Evolutionary conservation across 1,284 basidiomycete species (phyloP).

Genomic region (Trichosporon coremiiforme): DNA sequence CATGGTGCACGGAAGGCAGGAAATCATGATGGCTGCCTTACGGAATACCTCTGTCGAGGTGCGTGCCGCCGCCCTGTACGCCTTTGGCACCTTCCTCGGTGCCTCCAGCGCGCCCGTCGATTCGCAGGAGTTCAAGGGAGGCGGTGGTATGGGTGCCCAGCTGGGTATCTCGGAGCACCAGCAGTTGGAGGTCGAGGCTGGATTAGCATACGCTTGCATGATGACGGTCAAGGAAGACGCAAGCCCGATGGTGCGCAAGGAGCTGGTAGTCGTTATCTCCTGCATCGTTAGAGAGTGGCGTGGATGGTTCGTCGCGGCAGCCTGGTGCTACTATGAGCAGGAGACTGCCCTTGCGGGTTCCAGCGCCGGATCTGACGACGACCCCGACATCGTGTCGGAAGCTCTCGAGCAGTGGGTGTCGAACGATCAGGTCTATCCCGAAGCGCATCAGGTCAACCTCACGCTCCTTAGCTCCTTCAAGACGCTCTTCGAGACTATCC

Average conservation of each 20-base stretch:
- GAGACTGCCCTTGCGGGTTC: conserved; percentile 59
- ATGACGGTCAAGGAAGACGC: conserved; percentile 86
- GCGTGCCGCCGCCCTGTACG: conserved; percentile 84
- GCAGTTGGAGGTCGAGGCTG: conserved; percentile 64
- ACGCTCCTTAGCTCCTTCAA: conserved; percentile 86
- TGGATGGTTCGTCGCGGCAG: conserved; percentile 92
- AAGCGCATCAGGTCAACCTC: conserved; percentile 76
- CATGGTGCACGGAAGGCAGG: conserved; percentile 73
- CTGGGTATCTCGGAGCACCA: conserved; percentile 72
- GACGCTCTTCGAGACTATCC: conserved; percentile 84
- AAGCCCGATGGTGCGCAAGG: conserved; percentile 94
- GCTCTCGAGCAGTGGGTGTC: conserved; percentile 79
- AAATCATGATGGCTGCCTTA: conserved; percentile 79
- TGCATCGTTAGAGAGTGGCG: conserved; percentile 94
- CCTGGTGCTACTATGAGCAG: conserved; percentile 89
- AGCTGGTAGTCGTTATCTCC: conserved; percentile 86
- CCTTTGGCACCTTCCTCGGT: conserved; percentile 90
- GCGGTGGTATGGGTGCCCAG: conserved; percentile 84
- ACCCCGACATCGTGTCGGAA: conserved; percentile 61
- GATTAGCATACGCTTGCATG: conserved; percentile 61
- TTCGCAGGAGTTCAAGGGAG: conserved; percentile 68
- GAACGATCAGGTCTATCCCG: conserved; percentile 58
- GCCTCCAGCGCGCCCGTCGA: conserved; percentile 70
- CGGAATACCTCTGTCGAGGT: conserved; percentile 92
- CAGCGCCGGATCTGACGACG: conserved; percentile 58